Conservation (phyloP, 805 yeast genomes). For the Nadsonia fulvescens region DNA sequence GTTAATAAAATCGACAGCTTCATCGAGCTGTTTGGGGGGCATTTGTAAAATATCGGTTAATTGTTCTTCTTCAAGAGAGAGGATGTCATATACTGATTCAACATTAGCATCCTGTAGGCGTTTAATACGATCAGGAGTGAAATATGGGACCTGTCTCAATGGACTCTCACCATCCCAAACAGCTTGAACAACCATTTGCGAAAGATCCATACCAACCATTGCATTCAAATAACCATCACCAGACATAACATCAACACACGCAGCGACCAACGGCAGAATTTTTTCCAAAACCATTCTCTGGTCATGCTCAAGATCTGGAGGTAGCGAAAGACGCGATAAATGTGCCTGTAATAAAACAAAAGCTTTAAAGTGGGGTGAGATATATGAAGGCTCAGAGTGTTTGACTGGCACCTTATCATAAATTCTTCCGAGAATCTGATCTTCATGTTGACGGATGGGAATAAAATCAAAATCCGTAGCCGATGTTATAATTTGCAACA, state of each 20-base stretch:
- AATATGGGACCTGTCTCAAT: constrained; percentile 64
- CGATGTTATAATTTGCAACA: constrained; percentile 46
- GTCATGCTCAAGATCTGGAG: constrained; percentile 45
- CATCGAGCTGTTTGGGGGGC: constrained; percentile 15
- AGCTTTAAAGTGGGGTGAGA: constrained; percentile 47
- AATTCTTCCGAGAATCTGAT: constrained; percentile 26
- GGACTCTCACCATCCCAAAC: constrained; percentile 69
- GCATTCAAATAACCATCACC: constrained; percentile 70
- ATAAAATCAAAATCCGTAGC: constrained; percentile 59
- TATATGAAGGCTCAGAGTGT: constrained; percentile 16
- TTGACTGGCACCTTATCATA: constrained; percentile 50
- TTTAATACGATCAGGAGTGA: constrained; percentile 29
- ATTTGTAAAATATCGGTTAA: constrained; percentile 5
- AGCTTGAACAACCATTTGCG: constrained; percentile 79
- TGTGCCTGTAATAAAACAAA: constrained; percentile 69
- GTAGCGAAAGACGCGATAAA: constrained; percentile 44
- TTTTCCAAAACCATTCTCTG: constrained; percentile 32
- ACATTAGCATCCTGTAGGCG: constrained; percentile 39
- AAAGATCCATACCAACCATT: constrained; percentile 64
- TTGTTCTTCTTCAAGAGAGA: constrained; percentile 50
- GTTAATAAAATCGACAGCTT: constrained; percentile 78
- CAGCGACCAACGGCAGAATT: constrained; percentile 36
- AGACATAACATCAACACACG: constrained; percentile 58
- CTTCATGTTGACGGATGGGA: constrained; percentile 48
- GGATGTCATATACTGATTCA: constrained; percentile 62